Conservation (phyloP, 805 yeast genomes). For the Starmerella riodocensis region DNA sequence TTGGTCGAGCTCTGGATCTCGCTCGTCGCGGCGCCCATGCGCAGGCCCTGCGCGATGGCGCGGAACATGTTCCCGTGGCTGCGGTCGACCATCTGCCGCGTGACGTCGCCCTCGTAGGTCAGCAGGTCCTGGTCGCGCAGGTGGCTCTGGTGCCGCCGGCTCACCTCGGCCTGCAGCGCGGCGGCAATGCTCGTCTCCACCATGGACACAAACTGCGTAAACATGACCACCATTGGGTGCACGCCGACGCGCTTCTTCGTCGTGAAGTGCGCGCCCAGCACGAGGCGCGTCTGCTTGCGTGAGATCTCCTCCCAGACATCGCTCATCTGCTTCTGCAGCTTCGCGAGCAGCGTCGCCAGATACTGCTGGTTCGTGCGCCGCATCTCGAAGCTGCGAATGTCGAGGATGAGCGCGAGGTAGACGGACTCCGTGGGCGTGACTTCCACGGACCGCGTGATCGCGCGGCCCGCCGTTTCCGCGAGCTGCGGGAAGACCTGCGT, state of each 20-base stretch:
- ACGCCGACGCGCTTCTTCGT: slow-evolving; percentile 33
- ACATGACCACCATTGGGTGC: slow-evolving; percentile 34
- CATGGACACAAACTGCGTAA: slow-evolving; percentile 30
- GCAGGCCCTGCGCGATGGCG: slow-evolving; percentile 21
- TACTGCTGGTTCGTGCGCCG: slow-evolving; percentile 54
- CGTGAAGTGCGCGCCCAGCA: slow-evolving; percentile 31
- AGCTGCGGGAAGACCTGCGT: slow-evolving; percentile 4
- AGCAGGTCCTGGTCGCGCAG: neutral
- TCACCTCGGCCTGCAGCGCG: slow-evolving; percentile 6
- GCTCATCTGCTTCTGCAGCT: slow-evolving; percentile 39
- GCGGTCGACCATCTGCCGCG: slow-evolving; percentile 15
- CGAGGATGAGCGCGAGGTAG: slow-evolving; percentile 33
- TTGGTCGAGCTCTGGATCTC: slow-evolving; percentile 2
- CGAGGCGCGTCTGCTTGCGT: slow-evolving; percentile 37
- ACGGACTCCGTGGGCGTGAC: slow-evolving; percentile 34
- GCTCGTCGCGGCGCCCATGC: slow-evolving; percentile 13
- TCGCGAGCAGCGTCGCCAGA: slow-evolving; percentile 37
- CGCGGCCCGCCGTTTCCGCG: neutral
- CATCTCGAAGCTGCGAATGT: slow-evolving; percentile 28
- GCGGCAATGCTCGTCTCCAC: slow-evolving; percentile 14
- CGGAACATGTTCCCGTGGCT: slow-evolving; percentile 19
- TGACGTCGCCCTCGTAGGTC: slow-evolving; percentile 4
- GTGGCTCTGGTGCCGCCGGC: neutral
- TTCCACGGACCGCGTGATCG: slow-evolving; percentile 19
- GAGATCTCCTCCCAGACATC: slow-evolving; percentile 48